Percentiles rank a stretch among this genome's conserved stretches.
These are phyloP conservation scores for Ceratopteris richardii DNA, from an alignment of 75 land plant genomes.

Conservation along the genomic window DNA sequence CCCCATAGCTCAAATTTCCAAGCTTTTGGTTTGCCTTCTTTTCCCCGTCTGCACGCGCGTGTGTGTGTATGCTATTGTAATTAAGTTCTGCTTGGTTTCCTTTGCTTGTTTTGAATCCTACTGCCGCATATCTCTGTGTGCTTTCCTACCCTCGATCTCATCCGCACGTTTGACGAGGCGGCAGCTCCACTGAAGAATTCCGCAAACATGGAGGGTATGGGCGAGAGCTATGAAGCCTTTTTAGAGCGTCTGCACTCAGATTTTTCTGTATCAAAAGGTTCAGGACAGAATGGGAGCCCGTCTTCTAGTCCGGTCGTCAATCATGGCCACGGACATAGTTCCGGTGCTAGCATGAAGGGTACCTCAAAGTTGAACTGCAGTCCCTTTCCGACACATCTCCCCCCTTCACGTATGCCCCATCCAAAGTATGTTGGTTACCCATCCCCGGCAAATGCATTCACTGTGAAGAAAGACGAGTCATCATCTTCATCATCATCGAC, in stretches of 20 bases:
- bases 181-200: background rate
- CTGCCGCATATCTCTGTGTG: no score
- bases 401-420: conserved; percentile 15
- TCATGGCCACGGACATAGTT: no score
- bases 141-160: no score
- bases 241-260: conserved; percentile 1
- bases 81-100: no score
- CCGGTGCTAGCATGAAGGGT: no score
- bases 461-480: conserved; percentile 19
- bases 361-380: conserved; percentile 4
- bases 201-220: background rate
- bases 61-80: no score
- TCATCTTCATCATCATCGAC: conserved; percentile 13
- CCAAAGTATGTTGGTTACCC: conserved; percentile 20
- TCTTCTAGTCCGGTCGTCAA: no score
- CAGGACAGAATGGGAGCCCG: background rate
- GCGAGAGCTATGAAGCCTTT: conserved; percentile 6
- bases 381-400: conserved; percentile 10
- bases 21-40: no score
- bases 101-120: no score
- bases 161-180: no score
- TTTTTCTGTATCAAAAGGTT: conserved; percentile 1
- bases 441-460: conserved; percentile 18
- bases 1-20: no score
- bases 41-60: no score